Evolutionary conservation across 805 yeast genomes (phyloP).

Genomic region (Yamadazyma sp.): DNA sequence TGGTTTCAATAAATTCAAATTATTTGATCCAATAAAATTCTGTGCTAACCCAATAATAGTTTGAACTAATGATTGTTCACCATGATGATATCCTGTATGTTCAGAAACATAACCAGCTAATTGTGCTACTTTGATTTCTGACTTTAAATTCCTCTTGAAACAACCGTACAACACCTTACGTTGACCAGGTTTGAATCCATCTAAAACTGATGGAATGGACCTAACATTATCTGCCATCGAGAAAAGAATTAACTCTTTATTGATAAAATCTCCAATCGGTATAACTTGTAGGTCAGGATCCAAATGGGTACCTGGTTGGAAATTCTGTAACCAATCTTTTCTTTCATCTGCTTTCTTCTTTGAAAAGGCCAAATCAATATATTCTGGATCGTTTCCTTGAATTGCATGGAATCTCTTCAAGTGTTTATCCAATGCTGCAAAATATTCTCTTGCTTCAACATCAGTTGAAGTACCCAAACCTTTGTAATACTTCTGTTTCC

Average conservation of each 20-base stretch:
- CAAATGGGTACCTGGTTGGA: slow-evolving; percentile 85
- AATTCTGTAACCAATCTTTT: slow-evolving; percentile 93
- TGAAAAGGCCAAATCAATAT: slow-evolving; percentile 89
- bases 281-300: slow-evolving; percentile 74
- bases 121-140: slow-evolving; percentile 86
- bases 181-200: slow-evolving; percentile 97
- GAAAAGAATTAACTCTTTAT: slow-evolving; percentile 89
- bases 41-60: slow-evolving; percentile 95
- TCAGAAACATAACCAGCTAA: slow-evolving; percentile 87
- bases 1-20: slow-evolving; percentile 79
- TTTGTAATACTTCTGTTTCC: slow-evolving; percentile 95
- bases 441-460: slow-evolving; percentile 83
- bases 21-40: slow-evolving; percentile 90
- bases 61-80: slow-evolving; percentile 82
- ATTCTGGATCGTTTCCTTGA: slow-evolving; percentile 69
- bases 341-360: slow-evolving; percentile 96
- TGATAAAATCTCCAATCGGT: slow-evolving; percentile 91
- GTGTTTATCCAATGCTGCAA: slow-evolving; percentile 79
- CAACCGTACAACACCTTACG: slow-evolving; percentile 89
- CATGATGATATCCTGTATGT: slow-evolving; percentile 92
- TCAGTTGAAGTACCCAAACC: slow-evolving; percentile 96
- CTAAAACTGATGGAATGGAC: slow-evolving; percentile 90
- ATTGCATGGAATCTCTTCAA: slow-evolving; percentile 80
- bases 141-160: slow-evolving; percentile 71
- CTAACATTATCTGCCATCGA: slow-evolving; percentile 96